Base-by-base conservation (phyloP, 2,329 filamentous ascomycete genomes). In the Penicillium decumbens region DNA sequence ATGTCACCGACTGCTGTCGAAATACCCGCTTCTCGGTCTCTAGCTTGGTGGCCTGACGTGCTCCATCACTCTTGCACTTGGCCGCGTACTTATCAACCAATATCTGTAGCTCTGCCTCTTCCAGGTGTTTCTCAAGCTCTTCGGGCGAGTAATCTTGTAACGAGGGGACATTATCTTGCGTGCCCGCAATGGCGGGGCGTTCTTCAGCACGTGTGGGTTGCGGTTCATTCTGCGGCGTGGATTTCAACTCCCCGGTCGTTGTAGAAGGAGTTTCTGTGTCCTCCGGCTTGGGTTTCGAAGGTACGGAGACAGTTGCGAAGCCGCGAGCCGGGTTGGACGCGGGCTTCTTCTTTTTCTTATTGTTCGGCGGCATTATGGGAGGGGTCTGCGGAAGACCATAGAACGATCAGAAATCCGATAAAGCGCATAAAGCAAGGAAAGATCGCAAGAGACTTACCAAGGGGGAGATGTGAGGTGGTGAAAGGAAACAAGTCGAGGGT, bases 281-380 rank as follows among this genome's bases (percentile, higher is more conserved):
- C 39, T 61, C 59, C 27, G 70, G 55, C 64, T 92, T 89, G 40
- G 80, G 77, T 66, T 91, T 95, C 23, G 89, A 95, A 38, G 90
- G 89, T 51, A 95, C 80, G 1, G 92, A 97, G 10, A 89, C 95
- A 4, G 93, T 98, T 57, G 92, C 89, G 73, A 96, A 95, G 15
- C 91, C 93, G 69, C 93, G 81, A 33, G 90, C 89, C 51, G 91
- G 89, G 71, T 96, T 97, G 28, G 85, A 82, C 24, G 82, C 81
- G 47, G 87, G 80, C 80, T 96, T 97, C 78, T 89, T 95, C 76
- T 96, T 95, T 75, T 95, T 95, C 72, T 89, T 87, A 54, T 88
- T 87, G 54, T 77, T 75, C 12, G 73, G 66, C 33, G 87, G 85
- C 88, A 92, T 92, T 42, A 32, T 57, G 46, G n/a, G 24, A 32